Evolutionary conservation across 208 protist genomes (phyloP).

Genomic region (Jaenimonas drosophilae): DNA sequence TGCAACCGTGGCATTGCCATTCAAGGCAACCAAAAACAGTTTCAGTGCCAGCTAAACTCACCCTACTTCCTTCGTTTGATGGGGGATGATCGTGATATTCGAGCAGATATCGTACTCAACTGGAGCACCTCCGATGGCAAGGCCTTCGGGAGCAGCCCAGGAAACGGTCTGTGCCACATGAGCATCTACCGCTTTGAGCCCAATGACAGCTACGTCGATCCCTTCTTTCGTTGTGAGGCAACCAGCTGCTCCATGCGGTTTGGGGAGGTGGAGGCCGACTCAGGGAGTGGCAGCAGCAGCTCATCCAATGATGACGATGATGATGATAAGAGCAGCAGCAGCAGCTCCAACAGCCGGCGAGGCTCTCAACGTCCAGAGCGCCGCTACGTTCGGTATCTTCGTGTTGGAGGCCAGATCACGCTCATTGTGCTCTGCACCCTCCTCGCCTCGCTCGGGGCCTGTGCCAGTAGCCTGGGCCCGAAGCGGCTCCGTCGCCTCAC

Average conservation of each 20-base stretch:
- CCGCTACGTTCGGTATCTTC: conserved; percentile 18
- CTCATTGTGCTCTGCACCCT: conserved; percentile 39
- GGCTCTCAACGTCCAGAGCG: neutral
- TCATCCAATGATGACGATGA: conserved; percentile 7
- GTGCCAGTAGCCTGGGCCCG: conserved; percentile 23
- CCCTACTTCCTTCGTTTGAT: conserved; percentile 50
- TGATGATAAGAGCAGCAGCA: neutral
- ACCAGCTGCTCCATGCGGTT: conserved; percentile 35
- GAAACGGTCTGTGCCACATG: conserved; percentile 35
- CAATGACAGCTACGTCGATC: conserved; percentile 42
- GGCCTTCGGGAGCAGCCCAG: conserved; percentile 21
- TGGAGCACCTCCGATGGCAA: conserved; percentile 37
- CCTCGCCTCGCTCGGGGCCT: conserved; percentile 31
- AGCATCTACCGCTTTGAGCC: conserved; percentile 69
- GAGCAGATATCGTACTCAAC: conserved; percentile 46
- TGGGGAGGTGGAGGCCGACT: conserved; percentile 5
- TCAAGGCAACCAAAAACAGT: conserved; percentile 62
- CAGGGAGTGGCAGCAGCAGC: neutral
- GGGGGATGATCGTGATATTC: conserved; percentile 54
- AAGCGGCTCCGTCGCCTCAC: conserved; percentile 22
- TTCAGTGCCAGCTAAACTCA: conserved; percentile 53
- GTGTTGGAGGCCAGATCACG: conserved; percentile 20
- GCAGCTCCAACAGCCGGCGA: too few species aligned
- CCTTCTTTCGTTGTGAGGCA: conserved; percentile 68
- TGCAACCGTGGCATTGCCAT: conserved; percentile 39